Evolutionary conservation across 2,329 filamentous ascomycete species (phyloP), one percentile per base, ranked within the genome.

Genomic region (Huntiella bhutanensis): DNA sequence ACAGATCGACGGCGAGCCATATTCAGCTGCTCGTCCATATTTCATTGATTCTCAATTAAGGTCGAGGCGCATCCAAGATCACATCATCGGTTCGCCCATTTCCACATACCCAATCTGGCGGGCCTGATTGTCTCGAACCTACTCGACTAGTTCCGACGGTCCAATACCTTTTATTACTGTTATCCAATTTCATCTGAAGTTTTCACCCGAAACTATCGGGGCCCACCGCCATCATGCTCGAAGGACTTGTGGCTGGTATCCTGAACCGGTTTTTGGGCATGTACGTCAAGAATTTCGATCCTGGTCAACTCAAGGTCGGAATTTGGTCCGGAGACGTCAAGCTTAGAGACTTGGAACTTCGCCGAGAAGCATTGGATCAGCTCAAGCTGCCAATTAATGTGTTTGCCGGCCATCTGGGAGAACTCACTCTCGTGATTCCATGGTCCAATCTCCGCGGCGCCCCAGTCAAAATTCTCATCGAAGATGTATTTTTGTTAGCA

Each of bases 271-370:
- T 98, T 66, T 68, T 99, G 75, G 92, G 91, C 72, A 94, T 96
- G 82, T 98, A 98, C 64, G 88, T 99, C 64, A 87, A 93, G 73
- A 96, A 98, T 65, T 98, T 99, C 61, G 91, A 99, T 63, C 85
- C 91, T 46, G 82, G 85, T 57, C 91, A 98, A 68, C 73, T 99
- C 54, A 98, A 98, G 60, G 87, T 98, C 52, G 91, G 92, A 52
- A 98, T 98, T 57, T 98, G 88, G 91, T 93, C 84, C 16, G 91
- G 92, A 56, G 91, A 99, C 67, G 91, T 98, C 57, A 94, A 93
- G 65, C 72, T 99, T 40, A 79, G 80, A 51, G 80, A 98, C 57
- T 78, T 99, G 49, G 83, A 98, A 66, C 73, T 99, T 41, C 84
- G 87, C 47, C 77, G 83, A 49, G 91, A 98, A 69, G 91, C 91